These are phyloP conservation scores for Xerocomellus intermedius DNA, from an alignment of 768 basidiomycete species.

Conservation along the genomic window DNA sequence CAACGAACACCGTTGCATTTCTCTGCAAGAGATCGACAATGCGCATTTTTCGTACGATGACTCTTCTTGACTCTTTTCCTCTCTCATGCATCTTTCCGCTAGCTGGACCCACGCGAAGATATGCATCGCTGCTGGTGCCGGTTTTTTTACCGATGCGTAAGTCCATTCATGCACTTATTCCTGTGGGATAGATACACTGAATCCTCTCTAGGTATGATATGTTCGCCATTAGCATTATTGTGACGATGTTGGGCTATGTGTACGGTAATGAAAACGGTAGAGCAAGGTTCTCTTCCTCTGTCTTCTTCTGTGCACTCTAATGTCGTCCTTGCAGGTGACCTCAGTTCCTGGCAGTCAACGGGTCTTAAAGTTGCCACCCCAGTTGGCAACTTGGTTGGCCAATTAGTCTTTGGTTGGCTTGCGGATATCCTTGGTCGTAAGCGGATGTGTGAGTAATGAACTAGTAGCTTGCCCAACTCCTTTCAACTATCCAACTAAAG, in stretches of 20 bases:
- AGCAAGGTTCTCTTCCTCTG: neutral
- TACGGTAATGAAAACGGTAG: conserved; percentile 44
- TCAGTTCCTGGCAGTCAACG: conserved; percentile 62
- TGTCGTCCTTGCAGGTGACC: conserved; percentile 20
- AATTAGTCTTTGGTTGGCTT: conserved; percentile 74
- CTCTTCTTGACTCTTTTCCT: neutral
- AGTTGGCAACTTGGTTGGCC: conserved; percentile 69
- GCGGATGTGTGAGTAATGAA: conserved; percentile 62
- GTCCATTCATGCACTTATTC: conserved; percentile 18
- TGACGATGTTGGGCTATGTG: conserved; percentile 81
- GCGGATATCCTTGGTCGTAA: conserved; percentile 76
- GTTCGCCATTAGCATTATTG: conserved; percentile 85
- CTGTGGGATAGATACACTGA: neutral
- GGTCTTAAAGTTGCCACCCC: conserved; percentile 77
- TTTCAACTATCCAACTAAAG: conserved; percentile 23
- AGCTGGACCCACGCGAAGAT: conserved; percentile 85
- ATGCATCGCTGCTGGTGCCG: conserved; percentile 65
- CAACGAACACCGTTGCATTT: conserved; percentile 70
- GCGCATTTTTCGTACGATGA: conserved; percentile 73
- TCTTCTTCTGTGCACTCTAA: neutral
- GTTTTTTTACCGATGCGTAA: conserved; percentile 87
- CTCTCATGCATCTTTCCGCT: neutral
- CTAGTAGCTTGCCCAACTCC: neutral
- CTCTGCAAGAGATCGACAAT: conserved; percentile 81
- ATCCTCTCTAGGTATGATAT: conserved; percentile 58